A percentile compares a stretch with the other conserved stretches of the same genome.
These are phyloP conservation scores for Lichtheimia ornata DNA, from an alignment of 371 early-diverging fungal species.

Conservation along the genomic window DNA sequence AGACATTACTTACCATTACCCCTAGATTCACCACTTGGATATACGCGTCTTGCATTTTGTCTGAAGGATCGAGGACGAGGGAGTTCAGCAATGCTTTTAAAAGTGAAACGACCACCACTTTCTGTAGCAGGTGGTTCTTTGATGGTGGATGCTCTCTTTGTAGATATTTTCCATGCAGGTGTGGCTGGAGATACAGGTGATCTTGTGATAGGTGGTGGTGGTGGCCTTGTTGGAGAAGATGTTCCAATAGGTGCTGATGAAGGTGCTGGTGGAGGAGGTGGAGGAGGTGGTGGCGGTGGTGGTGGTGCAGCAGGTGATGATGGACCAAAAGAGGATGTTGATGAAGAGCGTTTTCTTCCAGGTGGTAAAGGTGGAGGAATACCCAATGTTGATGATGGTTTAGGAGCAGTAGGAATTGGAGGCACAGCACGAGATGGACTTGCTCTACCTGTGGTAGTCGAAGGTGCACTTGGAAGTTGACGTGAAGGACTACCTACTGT, in stretches of 20 bases:
- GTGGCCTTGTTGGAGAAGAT: slow-evolving; percentile 9
- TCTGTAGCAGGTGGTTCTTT: slow-evolving; percentile 32
- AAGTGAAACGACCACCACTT: slow-evolving; percentile 36
- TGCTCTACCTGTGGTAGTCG: slow-evolving; percentile 17
- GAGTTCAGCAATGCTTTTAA: slow-evolving; percentile 31
- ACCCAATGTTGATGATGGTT: slow-evolving; percentile 9
- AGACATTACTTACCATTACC: slow-evolving; percentile 41
- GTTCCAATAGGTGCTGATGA: slow-evolving; percentile 6
- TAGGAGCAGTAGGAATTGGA: slow-evolving; percentile 9
- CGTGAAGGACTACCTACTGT: slow-evolving; percentile 13
- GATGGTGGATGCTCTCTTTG: slow-evolving; percentile 1
- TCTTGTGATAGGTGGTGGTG: slow-evolving; percentile 7
- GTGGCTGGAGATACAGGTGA: slow-evolving; percentile 13
- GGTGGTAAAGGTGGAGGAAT: slow-evolving; percentile 44
- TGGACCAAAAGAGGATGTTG: slow-evolving; percentile 19
- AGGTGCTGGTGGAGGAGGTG: slow-evolving; percentile 15
- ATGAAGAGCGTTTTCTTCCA: slow-evolving; percentile 37
- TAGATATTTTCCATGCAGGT: slow-evolving; percentile 1
- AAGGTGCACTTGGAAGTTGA: slow-evolving; percentile 6
- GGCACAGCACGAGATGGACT: slow-evolving; percentile 15
- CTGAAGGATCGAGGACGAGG: slow-evolving; percentile 31
- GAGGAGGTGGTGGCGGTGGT: slow-evolving; percentile 25
- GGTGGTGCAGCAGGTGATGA: slow-evolving; percentile 22
- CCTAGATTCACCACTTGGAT: slow-evolving; percentile 40
- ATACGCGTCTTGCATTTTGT: slow-evolving; percentile 20